phyloP scores from a whole-genome alignment of 148 eudicot species.

The Fagopyrum tataricum region DNA sequence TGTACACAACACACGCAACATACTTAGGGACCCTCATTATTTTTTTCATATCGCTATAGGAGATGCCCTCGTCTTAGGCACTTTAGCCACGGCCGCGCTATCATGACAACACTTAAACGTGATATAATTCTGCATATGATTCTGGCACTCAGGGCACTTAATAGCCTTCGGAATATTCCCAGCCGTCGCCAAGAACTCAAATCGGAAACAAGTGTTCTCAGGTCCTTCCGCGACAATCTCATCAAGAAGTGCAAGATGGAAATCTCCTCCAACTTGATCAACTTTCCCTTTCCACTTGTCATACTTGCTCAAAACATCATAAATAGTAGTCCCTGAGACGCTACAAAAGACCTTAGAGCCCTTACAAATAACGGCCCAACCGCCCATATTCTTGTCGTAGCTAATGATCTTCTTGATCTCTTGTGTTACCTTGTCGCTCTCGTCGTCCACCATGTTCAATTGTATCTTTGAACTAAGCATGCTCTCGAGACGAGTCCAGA shows the following conservation, averaged over 20 bases:
- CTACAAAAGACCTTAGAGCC: constrained; percentile 21
- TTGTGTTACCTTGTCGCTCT: constrained; percentile 23
- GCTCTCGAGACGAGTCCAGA: constrained; percentile 61
- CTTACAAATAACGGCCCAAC: constrained; percentile 34
- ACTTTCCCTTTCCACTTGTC: neutral
- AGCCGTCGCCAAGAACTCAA: neutral
- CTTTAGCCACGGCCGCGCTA: neutral
- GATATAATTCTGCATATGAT: neutral
- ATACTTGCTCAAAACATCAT: neutral
- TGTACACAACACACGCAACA: neutral
- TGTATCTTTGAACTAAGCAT: constrained; percentile 60
- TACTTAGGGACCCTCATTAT: neutral
- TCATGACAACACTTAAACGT: neutral
- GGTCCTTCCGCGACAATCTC: neutral
- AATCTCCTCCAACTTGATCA: neutral
- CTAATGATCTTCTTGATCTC: constrained; percentile 34
- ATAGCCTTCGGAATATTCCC: neutral
- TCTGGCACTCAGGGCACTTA: neutral
- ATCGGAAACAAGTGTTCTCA: neutral
- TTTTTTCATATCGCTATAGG: neutral
- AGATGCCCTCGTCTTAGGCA: neutral
- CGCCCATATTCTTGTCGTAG: constrained; percentile 26
- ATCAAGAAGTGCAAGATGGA: neutral
- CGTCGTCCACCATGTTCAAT: constrained; percentile 26
- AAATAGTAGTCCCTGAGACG: constrained; percentile 13